A percentile compares a stretch with the other conserved stretches of the same genome.
Conservation (phyloP, 1,284 basidiomycete genomes). For the Anthracocystis walkeri region DNA sequence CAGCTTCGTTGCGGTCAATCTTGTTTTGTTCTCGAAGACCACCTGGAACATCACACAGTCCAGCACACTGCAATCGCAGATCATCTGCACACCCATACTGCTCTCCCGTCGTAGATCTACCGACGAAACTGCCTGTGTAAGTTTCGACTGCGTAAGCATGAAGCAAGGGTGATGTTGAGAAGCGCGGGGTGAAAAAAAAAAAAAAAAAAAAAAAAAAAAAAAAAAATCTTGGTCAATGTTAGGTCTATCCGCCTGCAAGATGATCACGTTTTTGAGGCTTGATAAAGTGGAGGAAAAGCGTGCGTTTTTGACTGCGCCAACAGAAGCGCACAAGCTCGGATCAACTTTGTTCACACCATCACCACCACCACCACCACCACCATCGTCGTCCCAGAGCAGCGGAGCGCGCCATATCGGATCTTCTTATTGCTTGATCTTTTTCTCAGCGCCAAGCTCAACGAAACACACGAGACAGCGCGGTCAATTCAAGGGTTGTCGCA, state of each 20-base stretch:
- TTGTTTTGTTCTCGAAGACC: not conserved
- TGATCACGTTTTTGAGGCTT: slow-evolving; percentile 5
- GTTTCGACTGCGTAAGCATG: not conserved
- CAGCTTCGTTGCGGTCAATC: not conserved
- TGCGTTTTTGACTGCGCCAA: not conserved
- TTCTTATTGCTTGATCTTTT: not conserved
- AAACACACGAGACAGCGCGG: not conserved
- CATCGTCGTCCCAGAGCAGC: no score
- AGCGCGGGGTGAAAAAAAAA: no score
- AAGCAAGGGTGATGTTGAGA: not conserved
- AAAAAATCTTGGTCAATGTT: not conserved
- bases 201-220: no score
- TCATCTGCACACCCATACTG: not conserved
- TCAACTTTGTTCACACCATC: not conserved
- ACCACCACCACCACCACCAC: not conserved
- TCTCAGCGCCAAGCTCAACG: not conserved
- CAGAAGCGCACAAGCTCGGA: not conserved
- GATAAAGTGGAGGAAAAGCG: slow-evolving; percentile 10
- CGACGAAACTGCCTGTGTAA: not conserved
- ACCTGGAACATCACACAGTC: not conserved
- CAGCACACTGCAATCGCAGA: no score
- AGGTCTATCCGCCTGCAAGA: not conserved
- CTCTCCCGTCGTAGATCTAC: not conserved
- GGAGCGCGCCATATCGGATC: no score
- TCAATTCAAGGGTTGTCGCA: no score